Percentiles rank a stretch among this genome's conserved stretches.
Conservation (phyloP, 148 eudicot species). For the Linanthus parryae region DNA sequence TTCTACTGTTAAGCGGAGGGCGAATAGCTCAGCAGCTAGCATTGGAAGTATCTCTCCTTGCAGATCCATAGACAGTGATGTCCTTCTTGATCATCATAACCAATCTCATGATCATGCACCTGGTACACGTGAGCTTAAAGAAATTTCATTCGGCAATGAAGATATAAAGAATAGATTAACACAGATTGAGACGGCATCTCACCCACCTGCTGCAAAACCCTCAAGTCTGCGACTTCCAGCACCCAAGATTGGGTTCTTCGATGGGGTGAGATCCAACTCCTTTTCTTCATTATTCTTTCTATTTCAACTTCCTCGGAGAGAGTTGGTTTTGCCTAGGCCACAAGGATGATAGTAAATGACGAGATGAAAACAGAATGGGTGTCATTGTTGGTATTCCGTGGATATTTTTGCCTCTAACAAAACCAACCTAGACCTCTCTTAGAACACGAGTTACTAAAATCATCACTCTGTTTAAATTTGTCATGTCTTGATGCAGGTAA, state of each 20-base stretch:
- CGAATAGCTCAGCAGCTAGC: slow-evolving; percentile 25
- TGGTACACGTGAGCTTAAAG: slow-evolving; percentile 20
- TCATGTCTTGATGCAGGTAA: slow-evolving; percentile 57
- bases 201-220: slow-evolving; percentile 51
- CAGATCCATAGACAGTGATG: slow-evolving; percentile 25
- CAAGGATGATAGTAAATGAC: too few relatives aligned
- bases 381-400: too few relatives aligned
- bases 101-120: slow-evolving; percentile 21
- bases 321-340: too few relatives aligned
- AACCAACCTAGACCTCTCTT: too few relatives aligned
- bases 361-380: too few relatives aligned
- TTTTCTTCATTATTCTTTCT: too few relatives aligned
- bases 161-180: slow-evolving; percentile 25
- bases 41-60: slow-evolving; percentile 26
- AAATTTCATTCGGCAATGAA: slow-evolving; percentile 14
- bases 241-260: slow-evolving; percentile 90
- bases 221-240: slow-evolving; percentile 93
- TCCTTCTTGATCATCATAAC: slow-evolving; percentile 16
- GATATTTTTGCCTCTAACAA: too few relatives aligned
- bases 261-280: slow-evolving; percentile 96
- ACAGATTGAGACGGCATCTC: slow-evolving; percentile 22
- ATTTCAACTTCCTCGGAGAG: too few relatives aligned
- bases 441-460: too few relatives aligned
- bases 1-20: slow-evolving; percentile 42
- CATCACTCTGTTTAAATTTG: too few relatives aligned